These are phyloP conservation scores for Chaetomium cochliodes DNA, from an alignment of 495 filamentous ascomycete species.

Conservation along the genomic window DNA sequence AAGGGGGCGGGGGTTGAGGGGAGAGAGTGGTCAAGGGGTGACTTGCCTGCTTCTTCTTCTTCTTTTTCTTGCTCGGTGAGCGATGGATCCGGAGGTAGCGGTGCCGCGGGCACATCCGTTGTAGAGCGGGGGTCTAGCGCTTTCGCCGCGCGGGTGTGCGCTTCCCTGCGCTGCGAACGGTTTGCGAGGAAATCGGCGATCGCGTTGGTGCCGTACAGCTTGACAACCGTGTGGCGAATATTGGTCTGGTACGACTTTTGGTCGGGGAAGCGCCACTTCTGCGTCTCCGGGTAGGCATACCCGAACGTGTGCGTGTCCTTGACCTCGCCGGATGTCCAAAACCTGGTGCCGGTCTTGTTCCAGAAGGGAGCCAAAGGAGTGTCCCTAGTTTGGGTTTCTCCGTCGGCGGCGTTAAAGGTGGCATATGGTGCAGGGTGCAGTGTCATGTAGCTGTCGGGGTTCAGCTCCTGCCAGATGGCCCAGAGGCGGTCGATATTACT, in stretches of 20 bases:
- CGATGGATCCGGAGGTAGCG: neutral
- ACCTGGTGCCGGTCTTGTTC: conserved; percentile 37
- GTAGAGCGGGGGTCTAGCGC: neutral
- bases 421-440: conserved; percentile 48
- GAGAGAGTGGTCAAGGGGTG: too few relatives aligned
- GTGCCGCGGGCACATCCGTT: neutral
- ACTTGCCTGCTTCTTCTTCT: neutral
- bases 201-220: conserved; percentile 32
- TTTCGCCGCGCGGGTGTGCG: conserved; percentile 1
- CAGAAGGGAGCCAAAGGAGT: conserved; percentile 49
- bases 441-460: conserved; percentile 57
- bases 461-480: conserved; percentile 69
- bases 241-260: conserved; percentile 21
- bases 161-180: conserved; percentile 18
- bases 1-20: too few relatives aligned
- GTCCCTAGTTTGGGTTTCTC: conserved; percentile 40
- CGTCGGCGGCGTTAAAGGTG: conserved; percentile 51
- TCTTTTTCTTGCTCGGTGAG: neutral
- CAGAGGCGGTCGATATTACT: conserved; percentile 61
- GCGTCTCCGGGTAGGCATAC: conserved; percentile 62
- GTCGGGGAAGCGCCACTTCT: conserved; percentile 28
- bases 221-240: conserved; percentile 22
- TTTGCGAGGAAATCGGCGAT: conserved; percentile 30
- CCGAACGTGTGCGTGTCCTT: conserved; percentile 45
- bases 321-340: conserved; percentile 49